Base-by-base conservation (phyloP, 176 grass and related monocot genomes). In the Miscanthus lutarioriparius region DNA sequence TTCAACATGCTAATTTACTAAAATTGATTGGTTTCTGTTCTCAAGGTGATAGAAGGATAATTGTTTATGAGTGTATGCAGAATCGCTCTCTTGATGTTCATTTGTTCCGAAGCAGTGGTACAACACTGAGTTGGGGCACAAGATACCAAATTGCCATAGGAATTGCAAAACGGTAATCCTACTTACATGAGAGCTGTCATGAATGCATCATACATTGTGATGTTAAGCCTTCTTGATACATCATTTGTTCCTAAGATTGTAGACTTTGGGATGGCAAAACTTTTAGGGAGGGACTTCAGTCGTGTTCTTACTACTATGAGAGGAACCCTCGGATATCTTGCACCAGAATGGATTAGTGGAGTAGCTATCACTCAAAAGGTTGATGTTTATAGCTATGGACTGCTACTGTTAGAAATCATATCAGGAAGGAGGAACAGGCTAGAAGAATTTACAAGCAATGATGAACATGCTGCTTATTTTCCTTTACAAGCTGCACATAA, bases 21-120 rank as follows among this genome's bases (percentile, higher is more conserved):
- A 72, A 44, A 6, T 13, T 72, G 39, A 72, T 72, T 15, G 69
- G 69, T 72, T 72, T 72, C 69, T 72, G 69, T 72, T 72, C 22
- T 72, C 39, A 72, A 14, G 22, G 69, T 44, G 69, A 72, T 10
- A 72, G 11, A n/a, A 70, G 67, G 37, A 70, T 70, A 19, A 4
- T 70, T 40, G 67, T 70, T 70, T 70, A 70, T 38, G 67, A 70
- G 67, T 10, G 44, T 26, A 72, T 72, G 39, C 22, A 15, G 69
- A 72, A 72, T 10, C 39, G 38, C 26, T 72, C 69, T 13, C 69
- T 44, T 44, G 69, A 72, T 72, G 69, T 25, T 13, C 39, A 72
- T 72, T 44, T 72, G 39, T 72, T 72, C 23, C 10, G 69, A 72
- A 72, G 39, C 69, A 72, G 6, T 26, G 22, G 22, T 72, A 72